Conservation (phyloP, 2,329 filamentous ascomycete species). For the Venturia aucupariae region DNA sequence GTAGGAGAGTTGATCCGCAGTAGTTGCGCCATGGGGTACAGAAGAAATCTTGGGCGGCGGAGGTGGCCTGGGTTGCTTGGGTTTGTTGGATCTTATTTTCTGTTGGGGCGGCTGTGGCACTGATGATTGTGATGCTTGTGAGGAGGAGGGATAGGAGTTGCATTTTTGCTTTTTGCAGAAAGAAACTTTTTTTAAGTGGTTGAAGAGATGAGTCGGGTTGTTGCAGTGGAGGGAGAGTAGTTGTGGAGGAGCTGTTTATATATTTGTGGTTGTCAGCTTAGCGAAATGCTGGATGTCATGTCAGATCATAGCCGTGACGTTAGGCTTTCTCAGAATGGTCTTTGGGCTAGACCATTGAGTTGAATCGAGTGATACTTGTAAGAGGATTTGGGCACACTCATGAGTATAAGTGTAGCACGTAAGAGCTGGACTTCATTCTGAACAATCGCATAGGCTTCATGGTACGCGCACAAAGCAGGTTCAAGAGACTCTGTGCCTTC, state of each 20-base stretch:
- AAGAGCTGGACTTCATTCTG: not conserved
- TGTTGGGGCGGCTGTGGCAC: not conserved
- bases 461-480: not conserved
- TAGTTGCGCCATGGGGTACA: too few relatives aligned
- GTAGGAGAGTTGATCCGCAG: not conserved
- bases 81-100: not conserved
- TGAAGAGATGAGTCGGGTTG: not conserved
- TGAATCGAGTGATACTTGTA: too few relatives aligned
- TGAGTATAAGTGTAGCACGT: not conserved
- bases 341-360: too few relatives aligned
- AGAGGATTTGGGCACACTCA: not conserved
- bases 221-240: not conserved
- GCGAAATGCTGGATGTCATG: not conserved
- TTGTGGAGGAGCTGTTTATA: not conserved
- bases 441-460: not conserved
- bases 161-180: not conserved
- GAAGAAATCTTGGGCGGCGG: too few relatives aligned
- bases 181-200: not conserved
- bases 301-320: not conserved
- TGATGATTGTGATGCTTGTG: not conserved
- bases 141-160: not conserved
- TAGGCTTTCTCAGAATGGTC: not conserved
- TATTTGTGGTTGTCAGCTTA: not conserved
- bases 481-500: not conserved
- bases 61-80: too few relatives aligned